phyloP scores from a whole-genome alignment of 352 stramenopile species.

The Globisporangium camurandrum region DNA sequence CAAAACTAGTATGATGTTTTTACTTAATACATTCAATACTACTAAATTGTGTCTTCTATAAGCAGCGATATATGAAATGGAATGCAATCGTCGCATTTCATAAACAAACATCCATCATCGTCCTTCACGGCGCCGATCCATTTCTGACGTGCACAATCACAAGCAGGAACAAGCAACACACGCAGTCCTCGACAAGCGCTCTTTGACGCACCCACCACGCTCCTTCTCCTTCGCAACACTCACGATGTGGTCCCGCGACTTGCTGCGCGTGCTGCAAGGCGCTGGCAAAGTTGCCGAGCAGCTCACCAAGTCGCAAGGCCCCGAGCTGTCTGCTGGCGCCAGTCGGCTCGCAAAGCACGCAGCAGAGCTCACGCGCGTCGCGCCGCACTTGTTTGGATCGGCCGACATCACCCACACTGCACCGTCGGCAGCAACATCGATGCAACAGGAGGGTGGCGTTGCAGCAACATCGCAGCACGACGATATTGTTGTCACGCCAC shows the following conservation, averaged over 20 bases:
- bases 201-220: background rate
- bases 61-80: background rate
- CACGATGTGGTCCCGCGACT: constrained; percentile 64
- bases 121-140: too few species aligned
- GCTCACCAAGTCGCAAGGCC: constrained; percentile 26
- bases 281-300: constrained; percentile 59
- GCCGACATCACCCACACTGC: background rate
- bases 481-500: too few species aligned
- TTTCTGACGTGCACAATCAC: too few species aligned
- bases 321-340: constrained; percentile 19
- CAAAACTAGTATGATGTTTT: too few species aligned
- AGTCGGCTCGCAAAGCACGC: constrained; percentile 32
- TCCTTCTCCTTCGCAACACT: background rate
- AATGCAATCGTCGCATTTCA: background rate
- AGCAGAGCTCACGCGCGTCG: constrained; percentile 33
- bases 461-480: too few species aligned
- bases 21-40: background rate
- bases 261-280: constrained; percentile 61
- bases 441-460: constrained; percentile 1
- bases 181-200: background rate
- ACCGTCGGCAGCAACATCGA: background rate
- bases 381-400: constrained; percentile 33
- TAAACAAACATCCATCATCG: background rate
- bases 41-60: background rate
- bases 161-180: background rate